phyloP scores from a whole-genome alignment of 2,329 filamentous ascomycete species.

The Fusarium equiseti region DNA sequence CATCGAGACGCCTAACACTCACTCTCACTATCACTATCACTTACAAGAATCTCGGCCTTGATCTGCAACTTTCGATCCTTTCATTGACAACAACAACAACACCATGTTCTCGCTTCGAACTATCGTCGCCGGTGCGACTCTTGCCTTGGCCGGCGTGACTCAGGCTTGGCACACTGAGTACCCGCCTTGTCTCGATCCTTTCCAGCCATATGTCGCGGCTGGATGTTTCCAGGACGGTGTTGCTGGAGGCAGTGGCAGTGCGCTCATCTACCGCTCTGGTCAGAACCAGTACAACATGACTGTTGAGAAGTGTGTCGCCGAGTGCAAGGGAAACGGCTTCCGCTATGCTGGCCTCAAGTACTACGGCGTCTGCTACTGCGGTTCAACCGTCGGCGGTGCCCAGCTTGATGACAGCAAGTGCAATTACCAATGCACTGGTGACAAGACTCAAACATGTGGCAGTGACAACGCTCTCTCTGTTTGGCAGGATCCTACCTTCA shows the following conservation, averaged over 20 bases:
- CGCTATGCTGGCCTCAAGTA: conserved; percentile 65
- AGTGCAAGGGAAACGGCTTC: conserved; percentile 65
- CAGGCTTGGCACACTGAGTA: conserved; percentile 59
- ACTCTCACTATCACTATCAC: conserved; percentile 8
- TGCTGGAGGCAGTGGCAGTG: conserved; percentile 49
- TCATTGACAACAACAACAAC: conserved; percentile 30
- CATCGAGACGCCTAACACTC: conserved; percentile 14
- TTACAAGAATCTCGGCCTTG: conserved; percentile 16
- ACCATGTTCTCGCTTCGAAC: conserved; percentile 42
- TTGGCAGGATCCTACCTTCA: conserved; percentile 63
- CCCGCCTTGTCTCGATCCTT: conserved; percentile 59
- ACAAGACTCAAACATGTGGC: conserved; percentile 61
- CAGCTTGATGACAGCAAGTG: conserved; percentile 66
- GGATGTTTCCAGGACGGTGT: conserved; percentile 60
- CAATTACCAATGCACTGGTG: conserved; percentile 65
- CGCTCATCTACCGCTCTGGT: conserved; percentile 59
- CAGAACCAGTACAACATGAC: conserved; percentile 58
- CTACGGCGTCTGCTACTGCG: conserved; percentile 66
- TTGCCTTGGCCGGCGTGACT: conserved; percentile 54
- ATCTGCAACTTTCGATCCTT: conserved; percentile 29
- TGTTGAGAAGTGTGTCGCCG: conserved; percentile 60
- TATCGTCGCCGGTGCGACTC: conserved; percentile 54
- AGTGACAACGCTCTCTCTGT: conserved; percentile 61
- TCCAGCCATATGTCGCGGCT: conserved; percentile 61
- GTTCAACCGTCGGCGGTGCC: conserved; percentile 64